phyloP scores from a whole-genome alignment of 2,329 filamentous ascomycete genomes.

The Scedosporium minutisporum region DNA sequence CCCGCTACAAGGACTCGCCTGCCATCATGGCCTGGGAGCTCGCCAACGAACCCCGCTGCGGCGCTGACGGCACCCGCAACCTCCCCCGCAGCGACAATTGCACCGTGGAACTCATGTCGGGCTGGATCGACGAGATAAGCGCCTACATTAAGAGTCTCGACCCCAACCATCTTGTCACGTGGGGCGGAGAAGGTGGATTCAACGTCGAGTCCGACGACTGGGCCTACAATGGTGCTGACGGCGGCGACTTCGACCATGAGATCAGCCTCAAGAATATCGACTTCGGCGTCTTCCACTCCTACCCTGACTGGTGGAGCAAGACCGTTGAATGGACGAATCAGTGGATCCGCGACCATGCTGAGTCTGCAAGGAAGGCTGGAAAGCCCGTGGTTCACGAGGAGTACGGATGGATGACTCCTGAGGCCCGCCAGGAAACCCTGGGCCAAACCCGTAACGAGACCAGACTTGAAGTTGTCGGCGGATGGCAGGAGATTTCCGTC shows the following conservation, averaged over 20 bases:
- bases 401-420: constrained; percentile 44
- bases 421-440: constrained; percentile 34
- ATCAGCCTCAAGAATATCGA: constrained; percentile 37
- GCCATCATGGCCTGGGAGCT: constrained; percentile 61
- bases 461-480: constrained; percentile 31
- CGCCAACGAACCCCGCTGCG: constrained; percentile 49
- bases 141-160: constrained; percentile 44
- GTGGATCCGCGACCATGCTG: constrained; percentile 45
- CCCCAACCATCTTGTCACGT: constrained; percentile 42
- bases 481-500: constrained; percentile 39
- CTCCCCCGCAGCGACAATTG: constrained; percentile 30
- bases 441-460: constrained; percentile 32
- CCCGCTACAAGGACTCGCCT: constrained; percentile 45
- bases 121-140: constrained; percentile 45
- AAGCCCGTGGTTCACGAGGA: constrained; percentile 49
- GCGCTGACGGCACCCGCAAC: constrained; percentile 34
- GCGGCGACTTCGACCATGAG: constrained; percentile 43
- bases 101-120: constrained; percentile 29
- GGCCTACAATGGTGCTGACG: constrained; percentile 37
- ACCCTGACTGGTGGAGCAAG: constrained; percentile 47
- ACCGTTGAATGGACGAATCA: constrained; percentile 40
- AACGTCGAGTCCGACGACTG: constrained; percentile 32
- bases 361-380: constrained; percentile 26
- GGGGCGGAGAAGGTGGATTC: constrained; percentile 50
- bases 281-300: constrained; percentile 45